These are phyloP conservation scores for Halenospora varia DNA, from an alignment of 495 filamentous ascomycete species.

Conservation along the genomic window DNA sequence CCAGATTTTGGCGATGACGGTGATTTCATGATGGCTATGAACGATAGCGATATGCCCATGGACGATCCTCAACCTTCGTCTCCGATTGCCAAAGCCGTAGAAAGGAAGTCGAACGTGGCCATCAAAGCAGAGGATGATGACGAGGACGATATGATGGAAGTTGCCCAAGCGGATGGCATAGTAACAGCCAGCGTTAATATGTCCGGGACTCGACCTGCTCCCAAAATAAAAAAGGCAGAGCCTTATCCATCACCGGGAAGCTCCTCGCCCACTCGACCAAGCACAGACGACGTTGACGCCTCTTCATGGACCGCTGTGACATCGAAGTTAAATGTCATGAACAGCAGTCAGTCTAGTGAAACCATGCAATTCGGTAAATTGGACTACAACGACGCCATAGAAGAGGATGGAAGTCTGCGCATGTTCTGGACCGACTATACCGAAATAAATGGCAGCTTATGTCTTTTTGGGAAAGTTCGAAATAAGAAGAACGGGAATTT, in stretches of 20 bases:
- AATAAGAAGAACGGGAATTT: conserved; percentile 76
- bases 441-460: conserved; percentile 86
- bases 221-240: conserved; percentile 65
- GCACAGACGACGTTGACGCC: conserved; percentile 62
- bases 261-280: conserved; percentile 69
- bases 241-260: conserved; percentile 62
- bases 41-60: conserved; percentile 69
- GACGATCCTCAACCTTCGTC: conserved; percentile 84
- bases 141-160: conserved; percentile 78
- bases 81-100: conserved; percentile 73
- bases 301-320: conserved; percentile 87
- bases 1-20: conserved; percentile 43
- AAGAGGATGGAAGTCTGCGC: conserved; percentile 84
- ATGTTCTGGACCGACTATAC: conserved; percentile 98
- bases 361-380: conserved; percentile 69
- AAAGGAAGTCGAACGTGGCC: conserved; percentile 58
- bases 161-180: conserved; percentile 70
- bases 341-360: conserved; percentile 57
- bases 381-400: conserved; percentile 72
- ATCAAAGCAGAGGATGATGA: conserved; percentile 65
- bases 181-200: conserved; percentile 75
- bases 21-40: conserved; percentile 46
- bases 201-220: conserved; percentile 73
- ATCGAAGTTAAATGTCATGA: conserved; percentile 79
- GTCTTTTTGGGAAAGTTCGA: conserved; percentile 93